Base-by-base conservation (phyloP, 2,329 filamentous ascomycete genomes). In the Monosporascus ibericus region DNA sequence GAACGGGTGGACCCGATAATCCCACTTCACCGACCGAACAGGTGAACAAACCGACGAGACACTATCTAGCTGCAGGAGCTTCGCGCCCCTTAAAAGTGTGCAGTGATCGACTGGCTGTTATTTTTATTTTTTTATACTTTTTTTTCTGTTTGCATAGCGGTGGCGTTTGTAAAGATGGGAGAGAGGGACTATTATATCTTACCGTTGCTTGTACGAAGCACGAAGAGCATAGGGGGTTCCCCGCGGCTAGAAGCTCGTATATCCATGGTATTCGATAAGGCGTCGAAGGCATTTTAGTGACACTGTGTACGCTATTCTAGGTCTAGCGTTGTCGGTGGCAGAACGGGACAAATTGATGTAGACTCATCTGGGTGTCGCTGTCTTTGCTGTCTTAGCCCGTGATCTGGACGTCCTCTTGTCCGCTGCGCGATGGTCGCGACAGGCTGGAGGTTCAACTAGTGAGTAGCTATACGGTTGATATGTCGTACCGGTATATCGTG, bases 1-100 rank as follows among this genome's bases (percentile, higher is more conserved):
- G 66, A 66, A 47, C 62, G 48, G 51, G 53, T 63, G n/a, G 64
- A 66, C 47, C 39, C 56, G 3, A 55, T 20, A 27, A 65, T 65
- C 50, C 64, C 63, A 27, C 54, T 62, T 36, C 37, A 48, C 37
- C 60, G 63, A 49, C 63, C 61, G 17, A 64, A 65, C 22, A 47
- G 34, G 20, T 48, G 44, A 48, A 46, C 7, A n/a, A 30, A 27
- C 22, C 5, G 7, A 18, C n/a, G 22, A 8, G 22, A 22, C 42
- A 17, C 15, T 6, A n/a, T 20, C 38, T 11, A 34, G 11, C 30
- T 14, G 9, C 30, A 14, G 14, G 11, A 11, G 30, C 30, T 34
- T 34, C 30, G 4, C 1, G 11, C 11, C 30, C 27, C 30, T 34
- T 34, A 34, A 34, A 34, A 5, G 11, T 9, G 30, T 34, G 30